Evolutionary conservation across 768 basidiomycete genomes (phyloP).

Genomic region (Termitomyces sp.): DNA sequence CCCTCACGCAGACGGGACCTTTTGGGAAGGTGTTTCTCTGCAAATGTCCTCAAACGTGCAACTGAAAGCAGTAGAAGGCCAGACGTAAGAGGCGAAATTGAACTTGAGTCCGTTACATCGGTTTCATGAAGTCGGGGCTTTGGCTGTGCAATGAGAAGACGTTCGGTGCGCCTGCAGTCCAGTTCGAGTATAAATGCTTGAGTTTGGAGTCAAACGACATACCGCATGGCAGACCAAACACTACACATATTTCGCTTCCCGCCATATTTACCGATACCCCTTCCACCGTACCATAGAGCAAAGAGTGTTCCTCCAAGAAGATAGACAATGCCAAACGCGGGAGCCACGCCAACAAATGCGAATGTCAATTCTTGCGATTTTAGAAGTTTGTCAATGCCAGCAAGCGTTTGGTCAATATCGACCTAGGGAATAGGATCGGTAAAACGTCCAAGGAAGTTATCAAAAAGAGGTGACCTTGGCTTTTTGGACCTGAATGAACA

Average conservation of each 20-base stretch:
- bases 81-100: conserved; percentile 48
- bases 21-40: conserved; percentile 47
- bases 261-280: conserved; percentile 49
- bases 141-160: conserved; percentile 53
- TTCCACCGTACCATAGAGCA: conserved; percentile 44
- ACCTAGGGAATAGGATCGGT: conserved; percentile 42
- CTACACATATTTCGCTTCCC: conserved; percentile 46
- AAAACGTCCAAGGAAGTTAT: background rate
- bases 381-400: conserved; percentile 90
- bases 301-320: conserved; percentile 49
- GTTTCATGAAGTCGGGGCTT: background rate
- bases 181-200: background rate
- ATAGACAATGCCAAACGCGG: conserved; percentile 79
- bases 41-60: conserved; percentile 61
- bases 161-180: conserved; percentile 54
- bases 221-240: conserved; percentile 76
- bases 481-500: conserved; percentile 94
- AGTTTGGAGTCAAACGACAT: conserved; percentile 6
- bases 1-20: conserved; percentile 63
- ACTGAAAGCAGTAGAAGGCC: conserved; percentile 73
- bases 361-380: conserved; percentile 95
- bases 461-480: conserved; percentile 58
- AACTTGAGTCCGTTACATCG: conserved; percentile 12
- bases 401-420: conserved; percentile 85
- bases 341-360: conserved; percentile 94